Evolutionary conservation across 176 grass and related monocot species (phyloP).

Genomic region (Alloteropsis semialata): DNA sequence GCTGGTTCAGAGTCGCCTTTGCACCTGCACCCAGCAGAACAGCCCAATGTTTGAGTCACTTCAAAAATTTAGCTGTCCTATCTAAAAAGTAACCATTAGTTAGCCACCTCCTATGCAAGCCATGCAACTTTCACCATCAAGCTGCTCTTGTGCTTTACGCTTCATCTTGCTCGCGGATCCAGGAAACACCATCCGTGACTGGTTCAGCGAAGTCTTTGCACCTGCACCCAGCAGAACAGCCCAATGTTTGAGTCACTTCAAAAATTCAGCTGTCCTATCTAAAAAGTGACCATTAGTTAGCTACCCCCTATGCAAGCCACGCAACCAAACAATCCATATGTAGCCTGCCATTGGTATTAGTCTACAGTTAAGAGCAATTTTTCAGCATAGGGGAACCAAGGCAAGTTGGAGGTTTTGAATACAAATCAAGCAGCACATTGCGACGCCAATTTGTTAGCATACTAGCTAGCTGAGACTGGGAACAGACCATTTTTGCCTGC

Average conservation of each 20-base stretch:
- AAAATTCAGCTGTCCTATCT: not conserved
- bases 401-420: not conserved
- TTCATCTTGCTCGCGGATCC: too few species aligned
- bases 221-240: not conserved
- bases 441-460: too few species aligned
- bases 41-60: too few species aligned
- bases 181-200: not conserved
- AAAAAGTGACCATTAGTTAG: not conserved
- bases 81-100: too few species aligned
- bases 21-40: too few species aligned
- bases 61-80: too few species aligned
- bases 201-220: not conserved
- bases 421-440: not conserved
- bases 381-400: not conserved
- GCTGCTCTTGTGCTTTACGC: too few species aligned
- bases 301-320: not conserved
- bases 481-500: too few species aligned
- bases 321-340: not conserved
- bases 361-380: not conserved
- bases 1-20: too few species aligned
- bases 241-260: not conserved
- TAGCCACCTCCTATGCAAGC: too few species aligned
- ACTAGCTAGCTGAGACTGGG: not conserved
- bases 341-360: not conserved
- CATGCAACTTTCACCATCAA: too few species aligned